phyloP scores from a whole-genome alignment of 2,329 filamentous ascomycete species.

The Camillea tinctor region DNA sequence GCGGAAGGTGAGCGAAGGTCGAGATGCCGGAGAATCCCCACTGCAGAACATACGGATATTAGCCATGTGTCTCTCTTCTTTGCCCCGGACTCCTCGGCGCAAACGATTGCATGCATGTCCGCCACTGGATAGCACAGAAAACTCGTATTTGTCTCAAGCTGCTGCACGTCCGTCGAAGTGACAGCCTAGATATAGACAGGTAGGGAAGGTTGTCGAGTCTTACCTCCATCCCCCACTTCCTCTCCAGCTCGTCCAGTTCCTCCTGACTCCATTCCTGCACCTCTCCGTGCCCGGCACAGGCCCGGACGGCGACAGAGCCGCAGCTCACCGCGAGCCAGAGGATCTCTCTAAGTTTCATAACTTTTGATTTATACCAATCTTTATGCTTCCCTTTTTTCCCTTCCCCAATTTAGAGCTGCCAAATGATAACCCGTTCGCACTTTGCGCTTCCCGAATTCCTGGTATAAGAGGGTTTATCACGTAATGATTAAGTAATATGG shows the following conservation, averaged over 20 bases:
- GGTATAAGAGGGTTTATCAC: neutral
- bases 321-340: slow-evolving; percentile 28
- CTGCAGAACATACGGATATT: slow-evolving; percentile 25
- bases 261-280: slow-evolving; percentile 49
- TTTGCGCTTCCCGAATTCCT: neutral
- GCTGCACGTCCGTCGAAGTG: too few relatives aligned
- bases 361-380: neutral
- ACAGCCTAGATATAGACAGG: neutral
- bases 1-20: slow-evolving; percentile 69
- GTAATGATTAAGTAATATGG: neutral
- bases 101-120: neutral
- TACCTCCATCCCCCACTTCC: slow-evolving; percentile 59
- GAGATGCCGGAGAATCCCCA: slow-evolving; percentile 72
- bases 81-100: neutral
- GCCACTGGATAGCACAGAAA: neutral
- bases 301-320: slow-evolving; percentile 24
- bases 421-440: neutral
- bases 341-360: slow-evolving; percentile 26
- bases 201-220: slow-evolving; percentile 18
- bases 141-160: too few relatives aligned
- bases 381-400: neutral
- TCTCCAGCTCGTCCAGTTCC: slow-evolving; percentile 51
- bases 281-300: slow-evolving; percentile 33
- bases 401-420: neutral
- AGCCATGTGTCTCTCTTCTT: slow-evolving; percentile 1